Evolutionary conservation across 345 rosid genomes (phyloP).

Genomic region (Alliaria petiolata): DNA sequence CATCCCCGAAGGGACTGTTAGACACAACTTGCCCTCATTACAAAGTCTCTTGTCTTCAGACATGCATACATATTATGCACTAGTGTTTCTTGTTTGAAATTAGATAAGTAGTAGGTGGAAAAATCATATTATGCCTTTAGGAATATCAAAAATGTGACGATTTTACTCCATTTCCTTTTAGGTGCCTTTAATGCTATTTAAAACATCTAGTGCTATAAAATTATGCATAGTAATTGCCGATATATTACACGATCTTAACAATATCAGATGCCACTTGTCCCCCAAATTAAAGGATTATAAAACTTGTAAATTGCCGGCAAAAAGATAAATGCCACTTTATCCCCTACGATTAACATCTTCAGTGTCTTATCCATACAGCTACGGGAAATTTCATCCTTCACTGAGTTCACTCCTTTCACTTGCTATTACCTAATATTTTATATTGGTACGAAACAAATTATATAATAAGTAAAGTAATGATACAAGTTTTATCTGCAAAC

Average conservation of each 20-base stretch:
- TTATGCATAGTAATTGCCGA: background rate
- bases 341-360: background rate
- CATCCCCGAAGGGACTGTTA: too few species aligned
- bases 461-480: background rate
- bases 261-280: constrained; percentile 7
- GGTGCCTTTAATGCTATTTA: background rate
- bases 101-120: background rate
- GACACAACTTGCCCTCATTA: too few species aligned
- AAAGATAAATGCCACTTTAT: constrained; percentile 1
- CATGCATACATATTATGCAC: background rate
- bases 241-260: background rate
- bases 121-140: background rate
- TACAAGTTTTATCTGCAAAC: background rate
- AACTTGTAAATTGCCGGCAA: background rate
- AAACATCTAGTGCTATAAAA: background rate
- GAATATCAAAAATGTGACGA: background rate
- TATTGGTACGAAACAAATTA: background rate
- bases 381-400: background rate
- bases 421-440: background rate
- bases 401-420: background rate
- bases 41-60: background rate
- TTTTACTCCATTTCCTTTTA: background rate
- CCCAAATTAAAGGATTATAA: background rate
- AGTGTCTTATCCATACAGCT: constrained; percentile 14
- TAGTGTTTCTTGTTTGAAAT: background rate